Evolutionary conservation across 1,284 basidiomycete genomes (phyloP).

Genomic region (Papiliotrema flavescens): DNA sequence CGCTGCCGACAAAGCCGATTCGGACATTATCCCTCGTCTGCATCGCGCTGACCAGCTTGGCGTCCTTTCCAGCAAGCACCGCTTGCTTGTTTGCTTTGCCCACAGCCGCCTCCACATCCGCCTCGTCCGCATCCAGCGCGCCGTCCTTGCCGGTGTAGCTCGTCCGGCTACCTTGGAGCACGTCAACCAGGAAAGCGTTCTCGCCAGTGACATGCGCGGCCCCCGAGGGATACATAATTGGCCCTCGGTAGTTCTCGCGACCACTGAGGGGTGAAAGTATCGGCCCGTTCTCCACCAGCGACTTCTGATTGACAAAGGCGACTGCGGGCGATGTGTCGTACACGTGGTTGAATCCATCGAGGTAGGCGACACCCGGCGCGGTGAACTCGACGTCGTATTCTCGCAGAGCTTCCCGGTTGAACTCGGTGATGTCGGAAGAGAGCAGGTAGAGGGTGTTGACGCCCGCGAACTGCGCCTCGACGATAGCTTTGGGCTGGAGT

Average conservation of each 20-base stretch:
- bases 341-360: slow-evolving; percentile 51
- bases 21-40: slow-evolving; percentile 77
- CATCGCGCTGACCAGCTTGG: slow-evolving; percentile 80
- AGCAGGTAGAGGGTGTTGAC: slow-evolving; percentile 84
- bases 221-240: slow-evolving; percentile 59
- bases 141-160: slow-evolving; percentile 62
- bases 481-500: slow-evolving; percentile 76
- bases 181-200: slow-evolving; percentile 78
- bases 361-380: slow-evolving; percentile 45
- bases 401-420: slow-evolving; percentile 52
- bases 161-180: slow-evolving; percentile 66
- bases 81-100: slow-evolving; percentile 62
- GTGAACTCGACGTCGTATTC: slow-evolving; percentile 57
- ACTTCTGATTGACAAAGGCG: slow-evolving; percentile 66
- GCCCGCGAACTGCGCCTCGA: slow-evolving; percentile 63
- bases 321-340: slow-evolving; percentile 55
- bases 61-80: slow-evolving; percentile 67
- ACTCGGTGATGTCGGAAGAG: slow-evolving; percentile 57
- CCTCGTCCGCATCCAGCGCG: slow-evolving; percentile 56
- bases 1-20: slow-evolving; percentile 75
- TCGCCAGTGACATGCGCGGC: slow-evolving; percentile 71
- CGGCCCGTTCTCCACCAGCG: slow-evolving; percentile 52
- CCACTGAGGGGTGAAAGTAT: slow-evolving; percentile 29
- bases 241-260: slow-evolving; percentile 21
- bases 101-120: slow-evolving; percentile 57